Base-by-base conservation (phyloP, 2,329 filamentous ascomycete species). In the Fusarium sp. region DNA sequence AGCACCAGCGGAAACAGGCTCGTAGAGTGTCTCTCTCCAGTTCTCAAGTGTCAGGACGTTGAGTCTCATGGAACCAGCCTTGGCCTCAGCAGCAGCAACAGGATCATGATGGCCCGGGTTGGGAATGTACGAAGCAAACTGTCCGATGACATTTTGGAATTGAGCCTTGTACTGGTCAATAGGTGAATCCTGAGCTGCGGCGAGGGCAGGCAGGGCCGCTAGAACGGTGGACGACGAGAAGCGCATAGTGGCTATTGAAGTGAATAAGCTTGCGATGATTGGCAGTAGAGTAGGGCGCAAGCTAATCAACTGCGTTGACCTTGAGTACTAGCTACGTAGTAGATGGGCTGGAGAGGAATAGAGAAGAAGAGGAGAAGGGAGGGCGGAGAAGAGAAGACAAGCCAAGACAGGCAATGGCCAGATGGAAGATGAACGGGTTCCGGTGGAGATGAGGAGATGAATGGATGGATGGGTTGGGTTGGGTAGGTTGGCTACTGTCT, bases 11-110 rank as follows among this genome's bases (percentile, higher is more conserved):
- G 87, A 82, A 58, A 91, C 87, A 29, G 88, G 86, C 49, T 82
- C 81, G 75, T 87, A 89, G 62, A 95, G 82, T 4, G 88, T 87
- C 25, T 90, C 80, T 77, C 89, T 87, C 90, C 91, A 93, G 83
- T 90, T 91, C 67, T 88, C 81, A 58, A 93, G 82, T 7, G 88
- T 90, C 71, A 95, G 77, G 48, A 75, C 76, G 48, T 78, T 85
- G 76, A 76, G 86, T 80, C 77, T 78, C 77, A 80, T 76, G 41
- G 76, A 73, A 64, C 76, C 76, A 63, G 76, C 61, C 76, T 82
- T 81, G 69, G 80, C 77, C 70, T 80, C 76, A 33, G 75, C 69
- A 47, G 83, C 82, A 15, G 81, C 79, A 42, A 81, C 76, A 40
- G 79, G 75, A 47, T 82, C 78, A 68, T 77, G 74, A 45, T 67